Evolutionary conservation across 352 stramenopile species (phyloP).

Genomic region (Phytophthora boehmeriae): DNA sequence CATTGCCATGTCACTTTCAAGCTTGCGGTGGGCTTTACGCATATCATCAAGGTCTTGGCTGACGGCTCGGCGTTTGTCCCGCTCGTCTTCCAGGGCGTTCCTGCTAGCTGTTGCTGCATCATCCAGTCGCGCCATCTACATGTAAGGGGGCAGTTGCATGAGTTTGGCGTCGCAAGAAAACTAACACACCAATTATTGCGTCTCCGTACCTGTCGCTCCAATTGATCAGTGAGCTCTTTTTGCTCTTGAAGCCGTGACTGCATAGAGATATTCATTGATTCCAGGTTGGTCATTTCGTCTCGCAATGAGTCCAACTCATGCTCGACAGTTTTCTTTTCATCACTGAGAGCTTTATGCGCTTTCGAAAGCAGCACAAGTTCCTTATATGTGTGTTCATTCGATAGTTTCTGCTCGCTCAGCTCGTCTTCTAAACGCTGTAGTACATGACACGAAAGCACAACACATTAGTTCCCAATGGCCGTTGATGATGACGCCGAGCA

Average conservation of each 20-base stretch:
- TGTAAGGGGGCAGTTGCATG: constrained; percentile 10
- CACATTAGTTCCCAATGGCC: neutral
- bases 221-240: constrained; percentile 60
- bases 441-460: neutral
- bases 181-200: neutral
- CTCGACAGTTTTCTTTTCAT: constrained; percentile 62
- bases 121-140: constrained; percentile 59
- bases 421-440: constrained; percentile 64
- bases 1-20: constrained; percentile 71
- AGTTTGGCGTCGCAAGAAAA: constrained; percentile 5
- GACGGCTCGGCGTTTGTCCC: constrained; percentile 50
- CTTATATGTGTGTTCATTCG: constrained; percentile 77
- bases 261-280: constrained; percentile 64
- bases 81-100: constrained; percentile 64
- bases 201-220: constrained; percentile 65
- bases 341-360: constrained; percentile 68
- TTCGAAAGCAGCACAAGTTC: constrained; percentile 83
- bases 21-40: constrained; percentile 64
- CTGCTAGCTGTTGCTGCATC: constrained; percentile 49
- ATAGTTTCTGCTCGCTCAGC: constrained; percentile 55
- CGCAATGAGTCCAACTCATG: constrained; percentile 52
- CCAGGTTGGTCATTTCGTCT: constrained; percentile 55
- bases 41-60: constrained; percentile 67
- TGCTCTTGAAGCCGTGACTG: constrained; percentile 68
- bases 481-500: neutral